These are phyloP conservation scores for Nephelium lappaceum DNA, from an alignment of 345 rosid species.

Conservation along the genomic window DNA sequence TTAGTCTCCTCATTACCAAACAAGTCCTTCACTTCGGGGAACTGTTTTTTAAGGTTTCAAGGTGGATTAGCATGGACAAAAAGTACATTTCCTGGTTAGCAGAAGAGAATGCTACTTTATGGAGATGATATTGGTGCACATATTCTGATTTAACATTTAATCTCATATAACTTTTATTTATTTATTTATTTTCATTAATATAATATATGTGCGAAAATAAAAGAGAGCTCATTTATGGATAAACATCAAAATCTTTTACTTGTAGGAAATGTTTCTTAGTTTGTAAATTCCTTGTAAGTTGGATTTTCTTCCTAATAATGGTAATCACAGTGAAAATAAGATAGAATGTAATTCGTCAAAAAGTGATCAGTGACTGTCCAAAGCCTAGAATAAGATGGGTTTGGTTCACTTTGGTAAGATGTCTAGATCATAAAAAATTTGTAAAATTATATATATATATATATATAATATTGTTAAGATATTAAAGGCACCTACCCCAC, in stretches of 20 bases:
- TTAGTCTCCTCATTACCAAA: conserved; percentile 28
- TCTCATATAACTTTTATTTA: no score
- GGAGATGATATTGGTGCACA: no score
- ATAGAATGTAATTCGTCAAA: background rate
- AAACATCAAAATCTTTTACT: background rate
- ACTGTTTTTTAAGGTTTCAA: conserved; percentile 1
- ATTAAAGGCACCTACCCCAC: conserved; percentile 5
- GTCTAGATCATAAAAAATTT: conserved; percentile 24
- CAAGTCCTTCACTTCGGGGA: conserved; percentile 14
- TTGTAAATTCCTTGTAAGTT: background rate
- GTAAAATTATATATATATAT: background rate
- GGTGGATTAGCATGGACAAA: background rate
- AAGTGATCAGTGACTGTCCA: background rate
- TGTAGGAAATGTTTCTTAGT: background rate
- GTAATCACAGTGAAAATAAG: background rate
- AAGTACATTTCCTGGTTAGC: no score
- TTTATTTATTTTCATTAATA: no score
- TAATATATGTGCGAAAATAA: no score
- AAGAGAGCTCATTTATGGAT: no score
- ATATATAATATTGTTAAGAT: background rate
- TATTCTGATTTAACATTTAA: no score
- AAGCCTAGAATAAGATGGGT: background rate
- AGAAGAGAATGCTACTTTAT: background rate
- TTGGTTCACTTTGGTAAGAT: conserved; percentile 19
- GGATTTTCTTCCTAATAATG: background rate